Conservation (phyloP, 257 asterid genomes). For the Solanum etuberosum region DNA sequence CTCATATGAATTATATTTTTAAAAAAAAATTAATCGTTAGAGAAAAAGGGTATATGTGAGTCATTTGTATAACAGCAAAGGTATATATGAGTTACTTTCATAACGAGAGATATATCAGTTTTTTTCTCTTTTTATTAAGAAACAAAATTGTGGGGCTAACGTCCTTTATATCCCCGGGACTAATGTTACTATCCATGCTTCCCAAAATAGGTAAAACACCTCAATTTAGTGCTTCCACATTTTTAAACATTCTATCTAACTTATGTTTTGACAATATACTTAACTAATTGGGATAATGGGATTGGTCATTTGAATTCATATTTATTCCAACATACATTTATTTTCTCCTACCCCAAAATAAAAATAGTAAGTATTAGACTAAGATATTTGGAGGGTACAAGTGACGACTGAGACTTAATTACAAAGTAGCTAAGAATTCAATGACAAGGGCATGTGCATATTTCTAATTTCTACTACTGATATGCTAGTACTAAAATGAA, state of each 20-base stretch:
- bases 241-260: neutral
- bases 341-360: neutral
- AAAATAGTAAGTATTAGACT: neutral
- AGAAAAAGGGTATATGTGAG: no score
- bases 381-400: neutral
- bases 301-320: neutral
- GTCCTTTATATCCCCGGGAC: neutral
- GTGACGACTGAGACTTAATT: neutral
- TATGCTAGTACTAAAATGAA: neutral
- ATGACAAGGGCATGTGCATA: neutral
- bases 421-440: neutral
- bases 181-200: neutral
- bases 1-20: no score
- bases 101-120: rapidly evolving
- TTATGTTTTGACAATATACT: neutral
- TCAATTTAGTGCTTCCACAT: neutral
- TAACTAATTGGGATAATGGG: neutral
- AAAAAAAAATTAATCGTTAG: no score
- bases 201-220: neutral
- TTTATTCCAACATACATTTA: neutral
- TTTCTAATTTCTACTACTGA: neutral
- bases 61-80: no score
- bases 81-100: no score
- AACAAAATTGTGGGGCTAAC: neutral
- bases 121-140: neutral